Percentiles rank a stretch among this genome's conserved stretches.
Evolutionary conservation across 352 stramenopile species (phyloP).

Genomic region (Globisporangium recalcitrans): DNA sequence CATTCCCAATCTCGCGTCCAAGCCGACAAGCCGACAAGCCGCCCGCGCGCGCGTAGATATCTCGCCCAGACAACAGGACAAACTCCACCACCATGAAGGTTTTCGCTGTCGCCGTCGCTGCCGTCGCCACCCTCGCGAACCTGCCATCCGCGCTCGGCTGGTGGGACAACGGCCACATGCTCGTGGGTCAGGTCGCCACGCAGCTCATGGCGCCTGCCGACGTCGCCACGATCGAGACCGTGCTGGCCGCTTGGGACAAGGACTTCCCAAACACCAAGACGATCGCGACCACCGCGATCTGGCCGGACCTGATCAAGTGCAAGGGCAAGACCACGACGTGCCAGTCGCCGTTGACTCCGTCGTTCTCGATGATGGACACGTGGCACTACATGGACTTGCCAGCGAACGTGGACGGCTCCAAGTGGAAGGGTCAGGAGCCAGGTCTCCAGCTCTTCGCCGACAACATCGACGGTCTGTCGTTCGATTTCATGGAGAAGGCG

Average conservation of each 20-base stretch:
- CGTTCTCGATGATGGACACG: slow-evolving; percentile 41
- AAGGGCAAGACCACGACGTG: slow-evolving; percentile 32
- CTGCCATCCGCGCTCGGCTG: slow-evolving; percentile 28
- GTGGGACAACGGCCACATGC: slow-evolving; percentile 71
- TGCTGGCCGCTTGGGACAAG: slow-evolving; percentile 38
- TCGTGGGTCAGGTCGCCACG: slow-evolving; percentile 44
- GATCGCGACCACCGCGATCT: slow-evolving; percentile 42
- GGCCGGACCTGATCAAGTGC: slow-evolving; percentile 62
- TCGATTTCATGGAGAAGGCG: slow-evolving; percentile 37
- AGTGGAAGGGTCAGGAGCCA: slow-evolving; percentile 32
- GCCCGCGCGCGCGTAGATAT: background rate
- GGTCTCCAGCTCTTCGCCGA: slow-evolving; percentile 48
- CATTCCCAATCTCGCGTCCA: slow-evolving; percentile 9
- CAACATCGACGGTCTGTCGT: slow-evolving; percentile 39
- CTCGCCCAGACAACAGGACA: background rate
- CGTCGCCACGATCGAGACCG: slow-evolving; percentile 40
- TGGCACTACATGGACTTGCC: slow-evolving; percentile 76
- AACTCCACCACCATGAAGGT: slow-evolving; percentile 27
- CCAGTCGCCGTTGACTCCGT: slow-evolving; percentile 29
- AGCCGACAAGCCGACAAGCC: slow-evolving; percentile 3
- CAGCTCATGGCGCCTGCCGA: slow-evolving; percentile 43
- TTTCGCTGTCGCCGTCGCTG: slow-evolving; percentile 16
- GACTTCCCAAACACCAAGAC: slow-evolving; percentile 57
- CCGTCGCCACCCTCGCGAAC: slow-evolving; percentile 13
- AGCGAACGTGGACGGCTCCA: slow-evolving; percentile 39